Evolutionary conservation across 2,329 filamentous ascomycete genomes (phyloP), one percentile per base, ranked within the genome.

Genomic region (Penicillium sp.): DNA sequence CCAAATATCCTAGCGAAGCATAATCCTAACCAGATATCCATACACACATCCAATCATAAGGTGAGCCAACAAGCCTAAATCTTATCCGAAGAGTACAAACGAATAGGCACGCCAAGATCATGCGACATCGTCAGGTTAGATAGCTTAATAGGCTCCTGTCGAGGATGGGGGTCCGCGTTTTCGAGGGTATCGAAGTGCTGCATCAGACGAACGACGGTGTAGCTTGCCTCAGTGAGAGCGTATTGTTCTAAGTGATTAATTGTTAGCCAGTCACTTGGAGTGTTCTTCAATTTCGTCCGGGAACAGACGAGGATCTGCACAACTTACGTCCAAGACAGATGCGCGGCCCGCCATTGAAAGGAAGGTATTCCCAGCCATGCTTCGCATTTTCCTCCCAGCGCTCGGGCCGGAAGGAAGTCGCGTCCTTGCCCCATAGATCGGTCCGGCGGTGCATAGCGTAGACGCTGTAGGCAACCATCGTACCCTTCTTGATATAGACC

Each of bases 401-500:
- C 62, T 77, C 75, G 0, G 77, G 77, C 15, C 65, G 64, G 66
- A 75, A 79, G 13, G 63, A 63, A 2, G 69, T 57, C 2, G 73
- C 69, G 40, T 77, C 75, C 3, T 61, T 40, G 2, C 74, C 74
- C 54, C 68, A 77, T 45, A 71, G 60, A 40, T 77, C 74, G 3
- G 62, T 66, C 15, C 84, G 79, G 4, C 86, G 80, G 64, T 91
- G 86, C 85, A 93, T 86, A 6, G 80, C 70, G 43, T 87, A 77
- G 0, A 85, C 76, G 34, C 76, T 82, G 73, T 88, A 93, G 46
- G 69, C 75, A 56, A 91, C 72, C 8, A 78, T 67, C 0, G 80
- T 81, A 58, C 82, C 80, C 64, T 87, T 85, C 44, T 77, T 75
- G 4, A 88, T 69, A 47, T 81, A 79, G 3, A 91, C 60, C 0